These are phyloP conservation scores for Leucosporidium creatinivorum DNA, from an alignment of 768 basidiomycete genomes.

Conservation along the genomic window DNA sequence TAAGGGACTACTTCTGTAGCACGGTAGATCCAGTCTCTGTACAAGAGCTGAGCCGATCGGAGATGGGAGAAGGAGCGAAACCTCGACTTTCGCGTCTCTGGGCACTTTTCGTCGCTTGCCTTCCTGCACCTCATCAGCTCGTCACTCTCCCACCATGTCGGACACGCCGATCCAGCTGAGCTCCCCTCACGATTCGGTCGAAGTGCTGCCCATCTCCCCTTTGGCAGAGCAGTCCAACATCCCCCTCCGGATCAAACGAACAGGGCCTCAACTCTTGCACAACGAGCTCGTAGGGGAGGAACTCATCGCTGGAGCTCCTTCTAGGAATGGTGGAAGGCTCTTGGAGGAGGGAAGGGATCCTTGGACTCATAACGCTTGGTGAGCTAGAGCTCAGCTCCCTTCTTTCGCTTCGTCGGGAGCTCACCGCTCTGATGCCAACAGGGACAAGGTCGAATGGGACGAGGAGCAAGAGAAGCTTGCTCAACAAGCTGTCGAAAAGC, in stretches of 20 bases:
- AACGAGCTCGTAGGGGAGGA: conserved; percentile 24
- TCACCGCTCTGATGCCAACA: conserved; percentile 10
- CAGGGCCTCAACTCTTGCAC: conserved; percentile 19
- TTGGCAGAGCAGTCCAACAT: too few species aligned
- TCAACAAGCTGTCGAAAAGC: conserved; percentile 59
- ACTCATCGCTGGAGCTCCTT: conserved; percentile 18
- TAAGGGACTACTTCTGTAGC: too few species aligned
- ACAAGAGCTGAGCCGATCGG: too few species aligned
- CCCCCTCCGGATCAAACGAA: background rate
- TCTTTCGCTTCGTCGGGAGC: background rate
- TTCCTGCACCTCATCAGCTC: too few species aligned
- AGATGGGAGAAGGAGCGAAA: too few species aligned
- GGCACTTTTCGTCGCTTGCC: too few species aligned
- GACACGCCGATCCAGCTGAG: too few species aligned
- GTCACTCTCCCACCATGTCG: too few species aligned
- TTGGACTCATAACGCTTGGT: conserved; percentile 77
- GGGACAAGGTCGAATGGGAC: conserved; percentile 44
- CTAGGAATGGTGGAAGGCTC: conserved; percentile 21
- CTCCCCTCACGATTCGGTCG: too few species aligned
- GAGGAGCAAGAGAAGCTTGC: conserved; percentile 72
- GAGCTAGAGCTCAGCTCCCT: background rate
- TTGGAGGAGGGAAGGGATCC: conserved; percentile 53
- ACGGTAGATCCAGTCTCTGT: too few species aligned
- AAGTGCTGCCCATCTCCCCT: too few species aligned
- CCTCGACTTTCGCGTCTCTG: too few species aligned